Conservation (phyloP, 495 filamentous ascomycete genomes). For the Talaromyces nanjingensis region DNA sequence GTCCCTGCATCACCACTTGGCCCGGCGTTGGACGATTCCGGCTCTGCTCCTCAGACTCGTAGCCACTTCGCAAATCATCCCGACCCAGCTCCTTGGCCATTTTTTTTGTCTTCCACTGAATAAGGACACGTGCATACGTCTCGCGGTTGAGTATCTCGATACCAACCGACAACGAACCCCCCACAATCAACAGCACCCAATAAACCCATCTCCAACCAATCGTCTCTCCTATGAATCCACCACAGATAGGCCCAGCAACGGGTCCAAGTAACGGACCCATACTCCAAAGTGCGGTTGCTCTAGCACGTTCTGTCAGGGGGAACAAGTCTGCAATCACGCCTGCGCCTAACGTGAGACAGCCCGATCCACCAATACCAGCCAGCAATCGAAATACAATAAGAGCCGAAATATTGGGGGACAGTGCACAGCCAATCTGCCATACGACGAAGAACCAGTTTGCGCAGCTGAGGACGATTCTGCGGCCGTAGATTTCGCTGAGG, state of each 20-base stretch:
- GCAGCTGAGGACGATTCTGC: slow-evolving; percentile 27
- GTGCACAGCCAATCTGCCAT: slow-evolving; percentile 64
- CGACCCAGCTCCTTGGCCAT: slow-evolving; percentile 36
- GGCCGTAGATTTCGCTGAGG: slow-evolving; percentile 35
- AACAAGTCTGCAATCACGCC: slow-evolving; percentile 59
- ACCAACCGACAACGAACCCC: slow-evolving; percentile 27
- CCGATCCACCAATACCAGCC: slow-evolving; percentile 53
- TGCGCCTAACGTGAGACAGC: slow-evolving; percentile 32
- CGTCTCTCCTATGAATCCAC: slow-evolving; percentile 46
- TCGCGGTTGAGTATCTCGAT: slow-evolving; percentile 45
- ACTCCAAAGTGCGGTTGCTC: slow-evolving; percentile 50
- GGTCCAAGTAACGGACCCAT: slow-evolving; percentile 46
- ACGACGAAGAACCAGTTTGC: slow-evolving; percentile 37
- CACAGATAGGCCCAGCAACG: slow-evolving; percentile 44
- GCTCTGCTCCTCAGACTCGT: slow-evolving; percentile 29
- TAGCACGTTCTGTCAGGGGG: slow-evolving; percentile 45
- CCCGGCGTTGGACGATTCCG: slow-evolving; percentile 24
- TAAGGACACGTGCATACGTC: slow-evolving; percentile 44
- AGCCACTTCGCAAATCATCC: slow-evolving; percentile 33
- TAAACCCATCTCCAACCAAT: slow-evolving; percentile 56
- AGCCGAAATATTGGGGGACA: slow-evolving; percentile 48
- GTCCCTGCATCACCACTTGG: slow-evolving; percentile 29
- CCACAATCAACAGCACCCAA: slow-evolving; percentile 50
- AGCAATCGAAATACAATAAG: slow-evolving; percentile 62
- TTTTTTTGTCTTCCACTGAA: slow-evolving; percentile 38